Conservation (phyloP, 805 yeast genomes). For the Cyberlindnera euphorbiiphila region DNA sequence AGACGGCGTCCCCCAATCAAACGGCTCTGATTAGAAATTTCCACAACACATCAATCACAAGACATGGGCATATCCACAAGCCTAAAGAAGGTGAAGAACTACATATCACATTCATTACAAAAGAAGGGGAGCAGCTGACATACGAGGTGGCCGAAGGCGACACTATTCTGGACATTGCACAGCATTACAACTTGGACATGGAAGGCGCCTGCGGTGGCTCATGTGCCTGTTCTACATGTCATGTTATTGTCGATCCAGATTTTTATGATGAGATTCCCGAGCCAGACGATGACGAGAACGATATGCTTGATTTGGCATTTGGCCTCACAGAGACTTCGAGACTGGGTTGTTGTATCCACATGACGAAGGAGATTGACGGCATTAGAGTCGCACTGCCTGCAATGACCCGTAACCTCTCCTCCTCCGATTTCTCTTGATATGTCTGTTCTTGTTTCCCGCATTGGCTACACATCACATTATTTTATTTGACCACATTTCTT, state of each 20-base stretch:
- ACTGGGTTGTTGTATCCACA: slow-evolving; percentile 87
- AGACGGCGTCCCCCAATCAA: slow-evolving; percentile 17
- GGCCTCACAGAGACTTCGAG: slow-evolving; percentile 96
- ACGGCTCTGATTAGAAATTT: slow-evolving; percentile 25
- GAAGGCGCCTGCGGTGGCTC: slow-evolving; percentile 99
- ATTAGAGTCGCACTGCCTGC: slow-evolving; percentile 93
- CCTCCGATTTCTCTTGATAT: slow-evolving; percentile 68
- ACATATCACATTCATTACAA: slow-evolving; percentile 82
- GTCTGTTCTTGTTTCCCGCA: not conserved
- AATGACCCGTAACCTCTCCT: slow-evolving; percentile 90
- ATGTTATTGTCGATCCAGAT: slow-evolving; percentile 93
- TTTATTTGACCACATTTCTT: not conserved
- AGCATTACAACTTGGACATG: slow-evolving; percentile 89
- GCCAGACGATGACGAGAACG: slow-evolving; percentile 97
- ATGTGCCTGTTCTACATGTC: slow-evolving; percentile 98
- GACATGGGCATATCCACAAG: slow-evolving; percentile 83
- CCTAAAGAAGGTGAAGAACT: slow-evolving; percentile 94
- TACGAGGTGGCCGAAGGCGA: slow-evolving; percentile 92
- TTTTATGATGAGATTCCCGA: slow-evolving; percentile 88
- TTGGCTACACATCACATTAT: too few species aligned
- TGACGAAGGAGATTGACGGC: slow-evolving; percentile 91
- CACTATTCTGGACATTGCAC: slow-evolving; percentile 88
- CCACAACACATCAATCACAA: slow-evolving; percentile 24
- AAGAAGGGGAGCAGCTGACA: slow-evolving; percentile 81
- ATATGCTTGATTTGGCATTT: slow-evolving; percentile 96